Base-by-base conservation (phyloP, 345 rosid species). In the Ceriops tagal region DNA sequence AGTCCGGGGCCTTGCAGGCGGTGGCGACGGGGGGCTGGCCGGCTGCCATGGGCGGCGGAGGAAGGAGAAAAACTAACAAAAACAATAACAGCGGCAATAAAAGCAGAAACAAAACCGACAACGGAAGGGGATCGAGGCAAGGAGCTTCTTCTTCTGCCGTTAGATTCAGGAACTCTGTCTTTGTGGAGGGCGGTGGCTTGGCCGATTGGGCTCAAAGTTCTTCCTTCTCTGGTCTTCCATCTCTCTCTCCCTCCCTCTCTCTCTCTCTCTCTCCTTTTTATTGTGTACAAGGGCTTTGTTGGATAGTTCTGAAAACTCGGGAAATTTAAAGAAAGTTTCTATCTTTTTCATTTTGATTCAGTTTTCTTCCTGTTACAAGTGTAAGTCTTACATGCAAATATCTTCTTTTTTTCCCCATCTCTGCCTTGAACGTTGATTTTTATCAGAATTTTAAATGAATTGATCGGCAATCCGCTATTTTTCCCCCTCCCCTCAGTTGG, bases 171-270 rank as follows among this genome's bases (percentile, higher is more conserved):
- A 67, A 59, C 61, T 74, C 87, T 67, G 79, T 85, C 62, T 92
- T 92, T 57, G 89, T 88, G 0, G 96, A 90, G 46, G 98, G 96
- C 31, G 98, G 96, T 19, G 61, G 78, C 58, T 77, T 92, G 71
- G 81, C 89, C 1, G 96, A 92, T 74, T 88, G 92, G 89, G 72
- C 77, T 24, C 76, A 55, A 70, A 76, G 52, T 53, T 70, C 84
- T 65, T 66, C 79, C 21, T 62, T 83, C 57, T 72, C 77, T 71
- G 89, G 89, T 78, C 16, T 68, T 56, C 13, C 26, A 18, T 22
- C 56, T 24, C 7, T 51, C 31, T 32, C 0, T 9, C 49, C 8
- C 32, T 27, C 56, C 19, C 7, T 51, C 31, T 47, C 0, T 21
- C 49, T 6, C 32, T 31, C 19, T 27, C 11, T 27, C 21, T 49